Percentiles rank a stretch among this genome's conserved stretches.
These are phyloP conservation scores for Auriscalpium orientale DNA, from an alignment of 768 basidiomycete species.

Conservation along the genomic window DNA sequence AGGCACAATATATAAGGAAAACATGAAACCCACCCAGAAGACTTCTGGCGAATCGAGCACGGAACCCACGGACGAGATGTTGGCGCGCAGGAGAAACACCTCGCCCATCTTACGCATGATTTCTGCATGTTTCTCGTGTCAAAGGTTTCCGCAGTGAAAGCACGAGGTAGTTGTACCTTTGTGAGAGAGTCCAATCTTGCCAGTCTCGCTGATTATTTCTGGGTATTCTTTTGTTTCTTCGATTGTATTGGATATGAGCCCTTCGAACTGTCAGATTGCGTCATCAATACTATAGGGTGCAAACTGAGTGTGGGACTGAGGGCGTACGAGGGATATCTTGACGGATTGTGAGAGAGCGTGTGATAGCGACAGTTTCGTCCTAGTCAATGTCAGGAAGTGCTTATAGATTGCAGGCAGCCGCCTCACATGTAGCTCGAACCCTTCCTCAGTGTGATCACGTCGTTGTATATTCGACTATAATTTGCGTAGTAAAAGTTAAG, in stretches of 20 bases:
- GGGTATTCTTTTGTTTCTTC: constrained; percentile 97
- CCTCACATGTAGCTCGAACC: constrained; percentile 93
- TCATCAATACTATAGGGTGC: not conserved
- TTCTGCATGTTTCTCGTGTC: constrained; percentile 34
- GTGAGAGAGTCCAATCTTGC: constrained; percentile 87
- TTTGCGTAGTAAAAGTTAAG: constrained; percentile 95
- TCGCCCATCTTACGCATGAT: constrained; percentile 98
- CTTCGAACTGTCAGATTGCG: constrained; percentile 63
- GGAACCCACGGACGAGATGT: constrained; percentile 92
- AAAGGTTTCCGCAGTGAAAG: not conserved
- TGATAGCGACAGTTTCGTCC: constrained; percentile 93
- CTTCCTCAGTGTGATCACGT: constrained; percentile 90
- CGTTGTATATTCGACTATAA: constrained; percentile 96
- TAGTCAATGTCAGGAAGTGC: constrained; percentile 23
- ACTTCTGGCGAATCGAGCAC: constrained; percentile 96
- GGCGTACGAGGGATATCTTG: constrained; percentile 80
- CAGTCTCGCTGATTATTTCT: constrained; percentile 86
- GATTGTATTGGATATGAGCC: constrained; percentile 85
- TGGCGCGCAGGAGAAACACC: constrained; percentile 86
- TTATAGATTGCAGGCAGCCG: constrained; percentile 10
- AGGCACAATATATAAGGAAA: constrained; percentile 2
- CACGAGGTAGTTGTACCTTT: constrained; percentile 42
- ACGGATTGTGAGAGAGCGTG: constrained; percentile 95
- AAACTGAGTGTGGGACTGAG: not conserved
- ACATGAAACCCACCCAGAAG: constrained; percentile 66